Evolutionary conservation across 768 basidiomycete genomes (phyloP).

Genomic region (Tricholoma furcatifolium): DNA sequence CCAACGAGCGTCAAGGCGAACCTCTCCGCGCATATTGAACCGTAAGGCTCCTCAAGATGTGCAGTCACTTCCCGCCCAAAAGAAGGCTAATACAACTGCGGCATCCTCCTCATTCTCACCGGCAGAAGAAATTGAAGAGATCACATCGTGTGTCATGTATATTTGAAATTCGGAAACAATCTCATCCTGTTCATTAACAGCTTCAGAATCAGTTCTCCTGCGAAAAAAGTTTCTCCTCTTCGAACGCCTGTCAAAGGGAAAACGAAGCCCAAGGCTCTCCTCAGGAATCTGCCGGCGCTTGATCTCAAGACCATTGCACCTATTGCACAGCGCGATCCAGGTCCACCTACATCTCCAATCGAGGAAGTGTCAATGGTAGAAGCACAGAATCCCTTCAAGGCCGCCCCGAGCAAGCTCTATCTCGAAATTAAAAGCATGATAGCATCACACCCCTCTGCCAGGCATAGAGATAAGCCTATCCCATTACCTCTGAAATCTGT

Average conservation of each 20-base stretch:
- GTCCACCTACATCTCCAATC: conserved; percentile 32
- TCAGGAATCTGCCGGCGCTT: conserved; percentile 14
- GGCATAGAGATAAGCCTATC: conserved; percentile 28
- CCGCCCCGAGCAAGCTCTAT: conserved; percentile 28
- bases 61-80: neutral
- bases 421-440: conserved; percentile 34
- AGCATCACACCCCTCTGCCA: conserved; percentile 28
- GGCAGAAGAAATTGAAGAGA: conserved; percentile 22
- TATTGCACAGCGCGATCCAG: neutral
- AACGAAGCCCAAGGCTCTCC: neutral
- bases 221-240: neutral
- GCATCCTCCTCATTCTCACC: neutral
- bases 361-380: conserved; percentile 22
- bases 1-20: neutral
- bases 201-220: conserved; percentile 11
- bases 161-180: neutral
- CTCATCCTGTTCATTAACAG: neutral
- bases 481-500: conserved; percentile 20
- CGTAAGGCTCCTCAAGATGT: neutral
- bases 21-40: conserved; percentile 8
- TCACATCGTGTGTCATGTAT: conserved; percentile 16
- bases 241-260: conserved; percentile 1
- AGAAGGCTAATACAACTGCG: neutral
- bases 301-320: conserved; percentile 10
- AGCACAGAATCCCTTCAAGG: conserved; percentile 12